A percentile compares a stretch with the other conserved stretches of the same genome.
These are phyloP conservation scores for Ochetophila trinervis DNA, from an alignment of 306 rosid genomes.

Conservation along the genomic window DNA sequence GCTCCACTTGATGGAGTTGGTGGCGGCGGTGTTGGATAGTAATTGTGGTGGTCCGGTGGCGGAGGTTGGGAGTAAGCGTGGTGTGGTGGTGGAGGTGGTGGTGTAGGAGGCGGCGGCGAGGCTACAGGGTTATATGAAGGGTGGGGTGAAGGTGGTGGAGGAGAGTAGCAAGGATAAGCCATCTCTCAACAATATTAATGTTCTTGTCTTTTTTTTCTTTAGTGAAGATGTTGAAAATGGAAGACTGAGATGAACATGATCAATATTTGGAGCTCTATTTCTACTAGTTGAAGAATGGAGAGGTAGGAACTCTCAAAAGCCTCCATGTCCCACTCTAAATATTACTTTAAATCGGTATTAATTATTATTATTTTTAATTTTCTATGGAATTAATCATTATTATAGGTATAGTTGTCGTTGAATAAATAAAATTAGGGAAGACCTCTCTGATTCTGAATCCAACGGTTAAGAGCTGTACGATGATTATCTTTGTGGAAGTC, in stretches of 20 bases:
- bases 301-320: neutral
- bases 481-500: no score
- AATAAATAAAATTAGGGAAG: no score
- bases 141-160: constrained; percentile 28
- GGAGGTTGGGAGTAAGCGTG: constrained; percentile 20
- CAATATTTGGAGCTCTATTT: constrained; percentile 16
- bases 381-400: no score
- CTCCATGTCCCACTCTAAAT: neutral
- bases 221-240: neutral
- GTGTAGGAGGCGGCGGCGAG: constrained; percentile 20
- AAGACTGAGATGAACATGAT: constrained; percentile 6
- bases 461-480: no score
- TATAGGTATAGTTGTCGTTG: no score
- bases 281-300: constrained; percentile 15
- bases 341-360: neutral
- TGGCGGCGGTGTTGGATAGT: constrained; percentile 4
- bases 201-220: no score
- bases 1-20: no score
- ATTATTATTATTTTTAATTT: neutral
- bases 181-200: neutral
- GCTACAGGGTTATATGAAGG: constrained; percentile 12
- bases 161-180: constrained; percentile 40
- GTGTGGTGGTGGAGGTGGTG: constrained; percentile 20
- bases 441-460: no score
- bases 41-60: constrained; percentile 16